These are phyloP conservation scores for Pythium coloratum DNA, from an alignment of 352 stramenopile species.

Conservation along the genomic window DNA sequence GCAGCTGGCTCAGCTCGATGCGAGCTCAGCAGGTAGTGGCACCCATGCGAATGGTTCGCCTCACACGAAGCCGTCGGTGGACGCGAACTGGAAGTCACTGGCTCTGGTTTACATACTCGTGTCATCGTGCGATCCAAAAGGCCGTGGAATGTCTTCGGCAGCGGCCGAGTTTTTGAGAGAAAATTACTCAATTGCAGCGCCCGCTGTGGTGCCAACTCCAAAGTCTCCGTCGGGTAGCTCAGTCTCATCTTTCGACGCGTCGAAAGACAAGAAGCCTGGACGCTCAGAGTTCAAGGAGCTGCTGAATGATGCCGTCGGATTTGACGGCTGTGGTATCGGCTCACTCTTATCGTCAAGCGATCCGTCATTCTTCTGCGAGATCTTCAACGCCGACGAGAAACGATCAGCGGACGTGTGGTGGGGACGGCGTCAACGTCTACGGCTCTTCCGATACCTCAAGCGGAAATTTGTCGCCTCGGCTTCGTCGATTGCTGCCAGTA, in stretches of 20 bases:
- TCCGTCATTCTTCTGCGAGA: slow-evolving; percentile 50
- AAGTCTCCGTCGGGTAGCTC: slow-evolving; percentile 7
- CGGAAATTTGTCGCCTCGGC: slow-evolving; percentile 55
- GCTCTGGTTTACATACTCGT: slow-evolving; percentile 71
- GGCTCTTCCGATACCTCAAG: slow-evolving; percentile 66
- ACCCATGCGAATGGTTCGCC: slow-evolving; percentile 20
- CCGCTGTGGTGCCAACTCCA: neutral
- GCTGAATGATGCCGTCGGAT: slow-evolving; percentile 69
- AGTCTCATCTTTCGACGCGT: slow-evolving; percentile 5
- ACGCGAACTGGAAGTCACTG: slow-evolving; percentile 71
- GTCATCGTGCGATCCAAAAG: slow-evolving; percentile 76
- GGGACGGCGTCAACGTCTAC: slow-evolving; percentile 53
- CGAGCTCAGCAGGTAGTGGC: slow-evolving; percentile 6
- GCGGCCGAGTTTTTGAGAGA: slow-evolving; percentile 78
- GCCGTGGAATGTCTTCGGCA: slow-evolving; percentile 70
- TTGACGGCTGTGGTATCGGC: slow-evolving; percentile 68
- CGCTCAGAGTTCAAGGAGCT: slow-evolving; percentile 58
- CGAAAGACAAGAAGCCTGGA: slow-evolving; percentile 16
- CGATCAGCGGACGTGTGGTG: slow-evolving; percentile 76
- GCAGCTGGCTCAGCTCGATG: slow-evolving; percentile 57
- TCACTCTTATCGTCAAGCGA: slow-evolving; percentile 48
- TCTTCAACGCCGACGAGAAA: slow-evolving; percentile 75
- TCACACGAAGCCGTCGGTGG: slow-evolving; percentile 33
- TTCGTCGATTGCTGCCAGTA: slow-evolving; percentile 19
- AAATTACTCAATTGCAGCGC: slow-evolving; percentile 30